A percentile compares a stretch with the other conserved stretches of the same genome.
phyloP scores from a whole-genome alignment of 2,329 filamentous ascomycete species.

The Aspergillus piperis region DNA sequence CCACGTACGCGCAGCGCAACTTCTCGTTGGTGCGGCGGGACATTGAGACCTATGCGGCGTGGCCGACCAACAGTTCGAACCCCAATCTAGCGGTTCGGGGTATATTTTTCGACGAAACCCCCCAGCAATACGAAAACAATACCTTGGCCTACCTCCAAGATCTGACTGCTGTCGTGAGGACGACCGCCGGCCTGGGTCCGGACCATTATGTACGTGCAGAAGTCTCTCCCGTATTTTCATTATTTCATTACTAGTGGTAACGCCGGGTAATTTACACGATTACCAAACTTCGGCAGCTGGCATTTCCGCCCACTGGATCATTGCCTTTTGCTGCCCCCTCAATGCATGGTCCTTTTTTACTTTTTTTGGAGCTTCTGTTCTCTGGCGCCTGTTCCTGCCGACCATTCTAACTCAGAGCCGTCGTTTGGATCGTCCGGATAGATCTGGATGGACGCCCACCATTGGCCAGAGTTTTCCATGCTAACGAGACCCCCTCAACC shows the following conservation, averaged over 20 bases:
- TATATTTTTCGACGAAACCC: conserved; percentile 55
- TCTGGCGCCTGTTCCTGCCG: neutral
- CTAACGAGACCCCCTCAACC: conserved; percentile 6
- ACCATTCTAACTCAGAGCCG: neutral
- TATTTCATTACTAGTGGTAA: neutral
- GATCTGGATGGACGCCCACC: neutral
- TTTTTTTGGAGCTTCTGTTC: neutral
- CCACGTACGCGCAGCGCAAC: conserved; percentile 48
- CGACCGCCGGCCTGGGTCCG: conserved; percentile 34
- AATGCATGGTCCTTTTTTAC: neutral
- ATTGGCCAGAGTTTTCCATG: conserved; percentile 19
- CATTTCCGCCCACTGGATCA: neutral
- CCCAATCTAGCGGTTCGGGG: conserved; percentile 46
- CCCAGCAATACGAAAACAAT: conserved; percentile 37
- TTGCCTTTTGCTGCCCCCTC: neutral
- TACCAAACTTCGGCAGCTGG: neutral
- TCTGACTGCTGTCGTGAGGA: conserved; percentile 35
- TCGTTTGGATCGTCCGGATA: conserved; percentile 2
- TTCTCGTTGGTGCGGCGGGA: conserved; percentile 46
- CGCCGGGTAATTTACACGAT: conserved; percentile 13
- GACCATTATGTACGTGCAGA: conserved; percentile 40
- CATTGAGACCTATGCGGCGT: conserved; percentile 49
- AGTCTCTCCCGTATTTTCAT: conserved; percentile 5
- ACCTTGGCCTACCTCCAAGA: conserved; percentile 37
- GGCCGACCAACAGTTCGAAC: conserved; percentile 41